phyloP scores from a whole-genome alignment of 2,329 filamentous ascomycete species.

The Exophiala xenobiotica region DNA sequence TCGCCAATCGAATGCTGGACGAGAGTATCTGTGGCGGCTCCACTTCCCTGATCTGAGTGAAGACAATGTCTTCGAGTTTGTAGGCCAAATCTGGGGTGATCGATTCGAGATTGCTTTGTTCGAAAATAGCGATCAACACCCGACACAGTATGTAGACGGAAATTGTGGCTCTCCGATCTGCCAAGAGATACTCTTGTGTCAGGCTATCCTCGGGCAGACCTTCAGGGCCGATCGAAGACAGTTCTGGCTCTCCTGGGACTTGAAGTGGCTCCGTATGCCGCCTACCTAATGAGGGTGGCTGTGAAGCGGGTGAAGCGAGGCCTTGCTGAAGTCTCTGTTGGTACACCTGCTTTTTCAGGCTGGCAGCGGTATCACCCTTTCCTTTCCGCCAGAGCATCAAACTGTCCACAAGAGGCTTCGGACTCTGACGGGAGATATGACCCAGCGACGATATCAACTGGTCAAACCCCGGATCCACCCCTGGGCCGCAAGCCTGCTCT shows the following conservation, averaged over 20 bases:
- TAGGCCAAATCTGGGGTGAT: conserved; percentile 92
- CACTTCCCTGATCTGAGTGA: conserved; percentile 86
- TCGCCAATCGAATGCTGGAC: conserved; percentile 82
- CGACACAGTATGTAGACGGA: conserved; percentile 96
- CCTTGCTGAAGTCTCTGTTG: conserved; percentile 22
- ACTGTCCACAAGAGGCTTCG: conserved; percentile 91
- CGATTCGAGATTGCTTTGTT: conserved; percentile 76
- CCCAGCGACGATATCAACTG: conserved; percentile 90
- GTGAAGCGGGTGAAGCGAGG: neutral
- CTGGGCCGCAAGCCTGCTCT: conserved; percentile 85
- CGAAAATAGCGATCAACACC: conserved; percentile 89
- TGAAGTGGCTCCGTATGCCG: conserved; percentile 74
- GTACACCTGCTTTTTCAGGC: conserved; percentile 51
- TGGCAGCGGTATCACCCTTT: conserved; percentile 84
- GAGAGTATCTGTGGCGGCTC: conserved; percentile 71
- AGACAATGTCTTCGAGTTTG: conserved; percentile 92
- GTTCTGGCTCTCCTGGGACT: conserved; percentile 38
- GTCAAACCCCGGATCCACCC: conserved; percentile 85
- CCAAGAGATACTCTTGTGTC: conserved; percentile 64
- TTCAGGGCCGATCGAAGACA: conserved; percentile 32
- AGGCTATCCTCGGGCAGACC: conserved; percentile 39
- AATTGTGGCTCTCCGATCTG: conserved; percentile 85
- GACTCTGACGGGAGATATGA: conserved; percentile 90
- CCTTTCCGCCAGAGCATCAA: conserved; percentile 98
- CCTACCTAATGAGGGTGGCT: conserved; percentile 54